Percentiles rank a stretch among this genome's conserved stretches.
These are phyloP conservation scores for Teratosphaeriaceae sp. DNA, from an alignment of 2,329 filamentous ascomycete species.

Conservation along the genomic window DNA sequence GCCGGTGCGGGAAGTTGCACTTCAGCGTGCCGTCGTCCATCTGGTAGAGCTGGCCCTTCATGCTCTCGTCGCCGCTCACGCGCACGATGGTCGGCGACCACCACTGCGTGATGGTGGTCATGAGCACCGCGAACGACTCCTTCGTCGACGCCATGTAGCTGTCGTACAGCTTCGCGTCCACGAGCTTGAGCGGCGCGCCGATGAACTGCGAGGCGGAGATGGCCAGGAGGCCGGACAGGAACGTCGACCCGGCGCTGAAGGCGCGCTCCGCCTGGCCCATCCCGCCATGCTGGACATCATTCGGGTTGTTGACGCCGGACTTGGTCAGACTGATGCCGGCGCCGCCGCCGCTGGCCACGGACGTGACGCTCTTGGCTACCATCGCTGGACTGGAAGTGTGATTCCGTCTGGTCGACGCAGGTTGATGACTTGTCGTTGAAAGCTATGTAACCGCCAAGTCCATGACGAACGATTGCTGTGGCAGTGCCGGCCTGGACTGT, in stretches of 20 bases:
- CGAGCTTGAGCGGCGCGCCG: constrained; percentile 66
- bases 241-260: constrained; percentile 45
- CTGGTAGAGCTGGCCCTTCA: constrained; percentile 65
- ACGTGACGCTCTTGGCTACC: constrained; percentile 3
- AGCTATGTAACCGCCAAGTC: too few species aligned
- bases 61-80: constrained; percentile 76
- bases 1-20: constrained; percentile 72
- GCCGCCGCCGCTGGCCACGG: constrained; percentile 8
- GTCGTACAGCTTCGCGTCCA: constrained; percentile 73
- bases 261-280: constrained; percentile 44
- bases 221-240: constrained; percentile 44
- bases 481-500: too few species aligned
- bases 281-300: constrained; percentile 37
- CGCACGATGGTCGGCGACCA: constrained; percentile 80
- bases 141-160: constrained; percentile 85
- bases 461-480: too few species aligned
- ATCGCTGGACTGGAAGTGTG: too few species aligned
- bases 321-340: constrained; percentile 38
- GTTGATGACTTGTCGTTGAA: too few species aligned
- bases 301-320: constrained; percentile 34
- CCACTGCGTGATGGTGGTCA: constrained; percentile 75
- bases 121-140: constrained; percentile 70
- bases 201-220: constrained; percentile 65
- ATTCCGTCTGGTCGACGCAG: too few species aligned
- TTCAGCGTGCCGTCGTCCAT: constrained; percentile 66